A percentile compares a stretch with the other conserved stretches of the same genome.
Evolutionary conservation across 2,329 filamentous ascomycete species (phyloP).

Genomic region (Sporothrix luriei): DNA sequence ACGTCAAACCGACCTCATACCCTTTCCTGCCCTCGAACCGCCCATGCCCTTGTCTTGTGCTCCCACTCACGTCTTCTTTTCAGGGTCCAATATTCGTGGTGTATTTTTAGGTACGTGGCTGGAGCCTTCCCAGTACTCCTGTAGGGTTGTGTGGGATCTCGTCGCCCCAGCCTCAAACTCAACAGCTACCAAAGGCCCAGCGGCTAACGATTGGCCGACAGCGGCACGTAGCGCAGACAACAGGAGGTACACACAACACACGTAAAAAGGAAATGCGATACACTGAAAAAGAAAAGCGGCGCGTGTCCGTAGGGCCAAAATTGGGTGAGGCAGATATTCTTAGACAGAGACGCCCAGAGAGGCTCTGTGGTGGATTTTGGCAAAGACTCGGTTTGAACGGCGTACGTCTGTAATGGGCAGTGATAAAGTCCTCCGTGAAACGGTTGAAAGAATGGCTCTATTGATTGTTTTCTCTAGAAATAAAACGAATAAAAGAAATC

Average conservation of each 20-base stretch:
- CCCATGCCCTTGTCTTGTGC: background rate
- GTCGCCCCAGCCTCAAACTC: background rate
- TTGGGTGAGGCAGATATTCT: background rate
- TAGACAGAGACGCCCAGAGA: no score
- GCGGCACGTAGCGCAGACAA: background rate
- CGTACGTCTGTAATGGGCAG: no score
- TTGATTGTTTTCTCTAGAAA: no score
- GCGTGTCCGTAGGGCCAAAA: background rate
- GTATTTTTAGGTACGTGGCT: slow-evolving; percentile 17
- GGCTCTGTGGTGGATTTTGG: no score
- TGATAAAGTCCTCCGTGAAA: no score
- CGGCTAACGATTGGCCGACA: slow-evolving; percentile 33
- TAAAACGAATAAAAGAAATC: no score
- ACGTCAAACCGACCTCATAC: background rate
- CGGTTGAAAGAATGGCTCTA: no score
- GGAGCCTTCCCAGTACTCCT: background rate
- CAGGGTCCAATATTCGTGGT: background rate
- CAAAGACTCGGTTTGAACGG: no score
- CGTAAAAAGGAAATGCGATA: background rate
- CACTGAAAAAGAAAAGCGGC: no score
- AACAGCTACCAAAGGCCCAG: slow-evolving; percentile 16
- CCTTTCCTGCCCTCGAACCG: background rate
- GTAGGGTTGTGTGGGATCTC: background rate
- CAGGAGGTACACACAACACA: background rate
- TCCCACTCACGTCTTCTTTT: background rate